Conservation (phyloP, 2,329 filamentous ascomycete genomes). For the Cladosporium sp. region DNA sequence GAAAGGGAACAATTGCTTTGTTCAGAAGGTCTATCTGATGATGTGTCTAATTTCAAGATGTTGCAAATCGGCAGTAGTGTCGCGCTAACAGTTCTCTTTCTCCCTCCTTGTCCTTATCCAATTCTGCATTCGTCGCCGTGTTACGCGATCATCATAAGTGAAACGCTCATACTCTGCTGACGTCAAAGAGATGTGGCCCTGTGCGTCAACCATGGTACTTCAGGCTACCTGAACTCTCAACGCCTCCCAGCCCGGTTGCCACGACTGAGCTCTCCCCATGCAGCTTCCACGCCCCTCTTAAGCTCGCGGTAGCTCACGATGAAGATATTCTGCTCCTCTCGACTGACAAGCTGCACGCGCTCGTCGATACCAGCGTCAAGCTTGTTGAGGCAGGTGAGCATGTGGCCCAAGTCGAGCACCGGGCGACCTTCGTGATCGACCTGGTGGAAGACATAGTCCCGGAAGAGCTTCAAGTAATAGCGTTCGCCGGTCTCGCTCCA, state of each 20-base stretch:
- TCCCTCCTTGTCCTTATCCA: too few species aligned
- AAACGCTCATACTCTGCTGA: too few species aligned
- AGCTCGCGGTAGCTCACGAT: constrained; percentile 88
- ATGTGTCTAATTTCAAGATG: too few species aligned
- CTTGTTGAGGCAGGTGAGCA: constrained; percentile 83
- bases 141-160: too few species aligned
- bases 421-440: constrained; percentile 81
- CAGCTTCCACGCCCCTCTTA: constrained; percentile 59
- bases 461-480: constrained; percentile 89
- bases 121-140: too few species aligned
- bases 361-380: constrained; percentile 87
- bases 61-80: too few species aligned
- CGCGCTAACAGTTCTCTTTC: too few species aligned
- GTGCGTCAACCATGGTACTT: background rate
- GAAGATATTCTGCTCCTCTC: constrained; percentile 86
- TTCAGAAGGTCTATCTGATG: too few species aligned
- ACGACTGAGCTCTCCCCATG: constrained; percentile 53
- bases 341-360: constrained; percentile 75
- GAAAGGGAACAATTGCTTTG: too few species aligned
- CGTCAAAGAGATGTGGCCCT: too few species aligned
- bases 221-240: background rate
- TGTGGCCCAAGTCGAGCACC: constrained; percentile 81
- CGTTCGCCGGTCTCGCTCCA: constrained; percentile 94
- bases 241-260: constrained; percentile 1
- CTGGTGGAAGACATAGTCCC: constrained; percentile 96